Conservation (phyloP, 2,329 filamentous ascomycete species). For the Neopestalotiopsis clavispora region DNA sequence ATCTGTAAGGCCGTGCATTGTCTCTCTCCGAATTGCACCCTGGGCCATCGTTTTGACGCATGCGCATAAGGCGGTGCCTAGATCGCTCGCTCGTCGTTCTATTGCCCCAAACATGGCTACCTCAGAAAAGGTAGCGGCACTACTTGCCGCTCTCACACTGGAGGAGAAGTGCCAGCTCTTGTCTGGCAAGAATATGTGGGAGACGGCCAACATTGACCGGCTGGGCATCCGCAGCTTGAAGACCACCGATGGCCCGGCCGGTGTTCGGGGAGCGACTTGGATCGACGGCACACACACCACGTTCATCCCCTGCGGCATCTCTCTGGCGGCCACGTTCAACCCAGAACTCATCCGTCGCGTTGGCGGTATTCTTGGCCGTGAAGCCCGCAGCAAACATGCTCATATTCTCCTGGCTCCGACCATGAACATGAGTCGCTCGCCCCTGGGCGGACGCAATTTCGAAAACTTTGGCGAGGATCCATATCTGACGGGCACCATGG, state of each 20-base stretch:
- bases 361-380: slow-evolving; percentile 30
- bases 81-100: too few species aligned
- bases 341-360: slow-evolving; percentile 28
- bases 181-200: slow-evolving; percentile 2
- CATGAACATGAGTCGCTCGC: slow-evolving; percentile 34
- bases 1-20: background rate
- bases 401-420: slow-evolving; percentile 23
- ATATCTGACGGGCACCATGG: slow-evolving; percentile 60
- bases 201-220: background rate
- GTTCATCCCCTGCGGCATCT: slow-evolving; percentile 27
- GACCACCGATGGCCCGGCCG: slow-evolving; percentile 27
- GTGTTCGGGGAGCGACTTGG: slow-evolving; percentile 27
- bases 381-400: slow-evolving; percentile 30
- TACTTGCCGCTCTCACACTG: background rate
- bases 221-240: slow-evolving; percentile 23
- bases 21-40: too few species aligned
- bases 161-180: slow-evolving; percentile 2
- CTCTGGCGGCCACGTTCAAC: slow-evolving; percentile 35
- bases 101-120: background rate
- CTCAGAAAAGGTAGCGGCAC: background rate
- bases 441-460: slow-evolving; percentile 71
- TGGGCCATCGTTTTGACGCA: rapidly evolving
- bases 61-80: too few species aligned
- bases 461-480: slow-evolving; percentile 73
- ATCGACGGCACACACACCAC: slow-evolving; percentile 24